phyloP scores from a whole-genome alignment of 257 asterid genomes.

The Primulina tabacum region DNA sequence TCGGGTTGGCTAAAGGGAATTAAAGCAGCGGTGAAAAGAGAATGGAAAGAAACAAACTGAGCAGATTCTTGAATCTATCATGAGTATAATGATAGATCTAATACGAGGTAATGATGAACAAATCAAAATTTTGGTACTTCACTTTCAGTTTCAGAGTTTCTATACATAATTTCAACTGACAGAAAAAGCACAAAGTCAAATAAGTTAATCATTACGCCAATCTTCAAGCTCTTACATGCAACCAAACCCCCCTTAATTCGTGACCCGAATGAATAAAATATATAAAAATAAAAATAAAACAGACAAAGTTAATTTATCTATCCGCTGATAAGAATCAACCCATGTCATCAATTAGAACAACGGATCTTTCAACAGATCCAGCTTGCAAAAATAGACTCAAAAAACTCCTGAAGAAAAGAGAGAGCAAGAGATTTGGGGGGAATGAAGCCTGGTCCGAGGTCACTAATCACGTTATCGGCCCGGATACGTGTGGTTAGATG shows the following conservation, averaged over 20 bases:
- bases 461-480: slow-evolving; percentile 32
- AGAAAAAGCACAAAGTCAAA: slow-evolving; percentile 17
- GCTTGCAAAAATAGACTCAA: neutral
- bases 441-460: slow-evolving; percentile 77
- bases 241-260: slow-evolving; percentile 5
- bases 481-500: neutral
- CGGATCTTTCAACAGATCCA: neutral
- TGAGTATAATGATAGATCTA: slow-evolving; percentile 28
- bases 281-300: neutral
- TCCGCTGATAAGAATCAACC: neutral
- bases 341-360: neutral
- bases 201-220: slow-evolving; percentile 41
- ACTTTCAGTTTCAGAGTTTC: slow-evolving; percentile 20
- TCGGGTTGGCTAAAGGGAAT: too few species aligned
- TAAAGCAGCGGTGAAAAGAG: slow-evolving; percentile 8
- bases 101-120: slow-evolving; percentile 35
- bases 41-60: slow-evolving; percentile 29
- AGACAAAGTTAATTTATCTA: neutral
- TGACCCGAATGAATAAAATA: neutral
- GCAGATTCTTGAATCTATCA: slow-evolving; percentile 33
- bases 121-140: slow-evolving; percentile 14
- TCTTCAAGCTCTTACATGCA: slow-evolving; percentile 30
- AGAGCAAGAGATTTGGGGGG: slow-evolving; percentile 51
- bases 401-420: slow-evolving; percentile 1
- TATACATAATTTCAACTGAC: neutral